Percentiles rank a stretch among this genome's conserved stretches.
Evolutionary conservation across 805 yeast species (phyloP).

Genomic region (Kodamaea lidongshanica): DNA sequence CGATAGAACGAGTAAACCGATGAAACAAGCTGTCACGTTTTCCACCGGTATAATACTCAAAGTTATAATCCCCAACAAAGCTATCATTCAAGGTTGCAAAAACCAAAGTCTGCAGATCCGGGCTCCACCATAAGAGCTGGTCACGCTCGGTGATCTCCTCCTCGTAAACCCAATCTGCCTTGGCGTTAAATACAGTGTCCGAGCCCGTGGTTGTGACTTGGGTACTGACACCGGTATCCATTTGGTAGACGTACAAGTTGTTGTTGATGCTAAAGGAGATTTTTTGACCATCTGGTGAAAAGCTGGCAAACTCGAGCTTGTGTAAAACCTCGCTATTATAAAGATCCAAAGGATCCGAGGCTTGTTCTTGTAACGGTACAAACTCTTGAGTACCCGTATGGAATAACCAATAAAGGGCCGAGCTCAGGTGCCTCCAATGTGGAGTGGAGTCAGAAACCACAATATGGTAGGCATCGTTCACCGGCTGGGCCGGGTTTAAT

Average conservation of each 20-base stretch:
- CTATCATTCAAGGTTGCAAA: conserved; percentile 69
- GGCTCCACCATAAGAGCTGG: conserved; percentile 84
- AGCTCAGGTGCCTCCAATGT: conserved; percentile 40
- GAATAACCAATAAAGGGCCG: conserved; percentile 35
- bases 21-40: conserved; percentile 20
- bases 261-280: conserved; percentile 65
- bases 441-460: conserved; percentile 43
- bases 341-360: conserved; percentile 8
- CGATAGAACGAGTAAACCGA: too few relatives aligned
- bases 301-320: conserved; percentile 42
- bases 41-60: conserved; percentile 57
- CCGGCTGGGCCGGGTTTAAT: conserved; percentile 35
- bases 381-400: conserved; percentile 21
- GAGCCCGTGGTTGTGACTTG: conserved; percentile 70
- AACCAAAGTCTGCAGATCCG: conserved; percentile 57
- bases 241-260: conserved; percentile 56
- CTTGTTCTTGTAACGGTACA: conserved; percentile 23
- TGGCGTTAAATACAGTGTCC: conserved; percentile 69
- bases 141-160: conserved; percentile 77
- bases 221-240: conserved; percentile 18
- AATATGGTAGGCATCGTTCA: conserved; percentile 44
- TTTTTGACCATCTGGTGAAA: conserved; percentile 67
- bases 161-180: conserved; percentile 93
- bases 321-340: conserved; percentile 13
- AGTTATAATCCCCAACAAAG: conserved; percentile 61